These are phyloP conservation scores for Acer yangbiense DNA, from an alignment of 345 rosid species.

Conservation along the genomic window DNA sequence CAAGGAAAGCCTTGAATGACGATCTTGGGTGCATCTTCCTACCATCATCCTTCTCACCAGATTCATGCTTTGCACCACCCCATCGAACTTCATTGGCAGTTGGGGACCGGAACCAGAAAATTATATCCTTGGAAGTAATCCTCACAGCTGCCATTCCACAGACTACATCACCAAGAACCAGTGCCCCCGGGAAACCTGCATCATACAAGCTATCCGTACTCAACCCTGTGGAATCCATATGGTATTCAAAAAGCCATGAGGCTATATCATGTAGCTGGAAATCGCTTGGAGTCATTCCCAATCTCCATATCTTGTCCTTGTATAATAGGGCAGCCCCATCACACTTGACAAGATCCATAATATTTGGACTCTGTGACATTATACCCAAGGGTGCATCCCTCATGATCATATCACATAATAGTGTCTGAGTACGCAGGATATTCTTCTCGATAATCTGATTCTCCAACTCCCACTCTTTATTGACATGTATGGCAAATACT, in stretches of 20 bases:
- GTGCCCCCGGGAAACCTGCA: constrained; percentile 84
- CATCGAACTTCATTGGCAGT: constrained; percentile 85
- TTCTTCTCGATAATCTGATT: constrained; percentile 86
- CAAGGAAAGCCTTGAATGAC: constrained; percentile 93
- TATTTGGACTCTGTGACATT: constrained; percentile 80
- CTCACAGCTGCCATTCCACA: constrained; percentile 99
- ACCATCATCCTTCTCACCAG: constrained; percentile 71
- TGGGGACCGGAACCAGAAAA: constrained; percentile 93
- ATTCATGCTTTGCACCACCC: constrained; percentile 97
- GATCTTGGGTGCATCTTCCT: constrained; percentile 97
- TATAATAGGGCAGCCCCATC: constrained; percentile 91
- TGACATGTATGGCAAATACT: constrained; percentile 92
- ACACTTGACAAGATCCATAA: constrained; percentile 92
- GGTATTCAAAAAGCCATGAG: constrained; percentile 73
- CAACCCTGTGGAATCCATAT: constrained; percentile 89
- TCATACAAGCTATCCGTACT: constrained; percentile 93
- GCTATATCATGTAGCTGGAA: constrained; percentile 68
- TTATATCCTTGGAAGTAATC: constrained; percentile 67
- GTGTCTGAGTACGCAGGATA: constrained; percentile 87
- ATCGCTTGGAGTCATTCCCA: constrained; percentile 79
- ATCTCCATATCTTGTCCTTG: constrained; percentile 64
- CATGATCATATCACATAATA: constrained; percentile 94
- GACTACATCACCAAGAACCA: constrained; percentile 65
- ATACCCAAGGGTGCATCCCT: constrained; percentile 93
- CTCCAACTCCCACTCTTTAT: constrained; percentile 83